Evolutionary conservation across 768 basidiomycete species (phyloP).

Genomic region (Cystofilobasidium bisporidii): DNA sequence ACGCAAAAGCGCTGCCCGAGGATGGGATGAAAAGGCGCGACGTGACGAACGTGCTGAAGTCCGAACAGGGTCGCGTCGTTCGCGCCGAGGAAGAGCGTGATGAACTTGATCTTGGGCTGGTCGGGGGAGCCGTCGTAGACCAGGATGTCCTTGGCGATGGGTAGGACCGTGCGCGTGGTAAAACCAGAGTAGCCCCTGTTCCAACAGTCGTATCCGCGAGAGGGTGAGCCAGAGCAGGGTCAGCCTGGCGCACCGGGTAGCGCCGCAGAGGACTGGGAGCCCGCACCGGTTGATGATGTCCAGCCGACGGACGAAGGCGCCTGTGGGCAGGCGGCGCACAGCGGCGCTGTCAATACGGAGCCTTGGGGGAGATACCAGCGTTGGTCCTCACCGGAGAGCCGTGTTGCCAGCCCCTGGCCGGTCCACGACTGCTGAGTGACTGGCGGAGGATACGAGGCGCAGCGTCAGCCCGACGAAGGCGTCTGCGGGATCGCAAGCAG

Average conservation of each 20-base stretch:
- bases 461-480: not conserved
- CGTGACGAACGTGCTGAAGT: slow-evolving; percentile 1
- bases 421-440: not conserved
- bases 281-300: slow-evolving; percentile 58
- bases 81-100: slow-evolving; percentile 16
- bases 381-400: not conserved
- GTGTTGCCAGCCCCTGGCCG: not conserved
- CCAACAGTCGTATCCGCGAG: too few species aligned
- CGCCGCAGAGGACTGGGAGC: not conserved
- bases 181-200: slow-evolving; percentile 40
- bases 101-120: not conserved
- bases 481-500: too few species aligned
- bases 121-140: not conserved
- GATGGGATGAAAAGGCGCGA: not conserved
- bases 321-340: not conserved
- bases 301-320: slow-evolving; percentile 8
- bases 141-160: slow-evolving; percentile 12
- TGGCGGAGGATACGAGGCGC: not conserved
- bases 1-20: too few species aligned
- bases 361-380: not conserved
- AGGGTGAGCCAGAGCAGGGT: not conserved
- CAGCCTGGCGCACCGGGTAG: too few species aligned
- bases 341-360: not conserved
- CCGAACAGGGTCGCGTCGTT: slow-evolving; percentile 22
- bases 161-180: slow-evolving; percentile 4